Evolutionary conservation across 225 moss, liverwort and hornwort species (phyloP).

Genomic region (Bryoerythrophyllum caledonicum): DNA sequence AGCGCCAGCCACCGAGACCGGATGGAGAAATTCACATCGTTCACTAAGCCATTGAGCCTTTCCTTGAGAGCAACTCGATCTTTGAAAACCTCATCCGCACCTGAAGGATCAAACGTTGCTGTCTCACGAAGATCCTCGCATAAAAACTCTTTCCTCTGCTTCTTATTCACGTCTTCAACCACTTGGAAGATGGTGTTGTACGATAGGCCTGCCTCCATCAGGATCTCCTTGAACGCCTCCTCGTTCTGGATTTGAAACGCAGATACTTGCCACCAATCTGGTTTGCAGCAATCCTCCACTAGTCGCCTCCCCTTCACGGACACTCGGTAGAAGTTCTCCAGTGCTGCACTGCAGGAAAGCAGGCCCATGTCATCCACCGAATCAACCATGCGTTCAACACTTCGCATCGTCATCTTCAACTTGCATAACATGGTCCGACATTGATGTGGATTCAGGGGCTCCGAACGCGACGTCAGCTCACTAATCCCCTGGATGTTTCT

Average conservation of each 20-base stretch:
- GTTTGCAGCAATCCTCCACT: not conserved
- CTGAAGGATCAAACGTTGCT: not conserved
- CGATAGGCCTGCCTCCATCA: not conserved
- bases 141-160: not conserved
- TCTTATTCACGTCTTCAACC: not conserved
- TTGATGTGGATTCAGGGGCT: not conserved
- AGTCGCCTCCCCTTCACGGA: not conserved
- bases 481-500: not conserved
- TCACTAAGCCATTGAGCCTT: not conserved
- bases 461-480: not conserved
- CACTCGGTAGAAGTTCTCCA: not conserved
- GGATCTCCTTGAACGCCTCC: not conserved
- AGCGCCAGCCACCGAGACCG: not conserved
- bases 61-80: not conserved
- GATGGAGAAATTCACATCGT: not conserved
- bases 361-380: not conserved
- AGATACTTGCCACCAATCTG: not conserved
- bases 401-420: not conserved
- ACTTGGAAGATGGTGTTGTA: not conserved
- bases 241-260: not conserved
- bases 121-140: not conserved
- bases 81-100: not conserved
- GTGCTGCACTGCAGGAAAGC: not conserved
- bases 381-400: not conserved
- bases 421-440: not conserved